phyloP scores from a whole-genome alignment of 2,329 filamentous ascomycete genomes.

The Alternaria metachromatica region DNA sequence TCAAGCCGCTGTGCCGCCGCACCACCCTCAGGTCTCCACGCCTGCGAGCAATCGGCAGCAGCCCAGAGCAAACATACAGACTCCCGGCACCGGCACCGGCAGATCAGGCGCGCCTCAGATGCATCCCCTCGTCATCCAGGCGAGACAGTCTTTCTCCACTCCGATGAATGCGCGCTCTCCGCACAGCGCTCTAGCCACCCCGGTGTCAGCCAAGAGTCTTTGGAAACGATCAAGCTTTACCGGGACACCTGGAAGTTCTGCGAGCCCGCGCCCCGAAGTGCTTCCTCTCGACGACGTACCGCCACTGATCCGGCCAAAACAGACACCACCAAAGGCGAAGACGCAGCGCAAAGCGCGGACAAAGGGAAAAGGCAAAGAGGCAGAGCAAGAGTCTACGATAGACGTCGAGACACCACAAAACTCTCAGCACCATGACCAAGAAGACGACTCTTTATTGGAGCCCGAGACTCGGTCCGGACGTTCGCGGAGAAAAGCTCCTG shows the following conservation, averaged over 20 bases:
- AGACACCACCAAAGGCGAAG: slow-evolving; percentile 30
- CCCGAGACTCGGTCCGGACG: slow-evolving; percentile 39
- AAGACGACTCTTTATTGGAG: slow-evolving; percentile 34
- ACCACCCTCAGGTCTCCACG: slow-evolving; percentile 39
- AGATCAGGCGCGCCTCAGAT: slow-evolving; percentile 26
- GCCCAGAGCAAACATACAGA: slow-evolving; percentile 17
- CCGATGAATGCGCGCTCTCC: slow-evolving; percentile 34
- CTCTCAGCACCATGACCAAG: slow-evolving; percentile 21
- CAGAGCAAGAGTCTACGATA: slow-evolving; percentile 18
- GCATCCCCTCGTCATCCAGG: slow-evolving; percentile 33
- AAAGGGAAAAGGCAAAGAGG: slow-evolving; percentile 37
- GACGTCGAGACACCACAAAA: slow-evolving; percentile 24
- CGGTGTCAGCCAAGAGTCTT: slow-evolving; percentile 38
- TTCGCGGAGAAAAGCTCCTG: slow-evolving; percentile 38
- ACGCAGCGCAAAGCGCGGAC: slow-evolving; percentile 31
- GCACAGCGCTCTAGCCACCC: slow-evolving; percentile 32
- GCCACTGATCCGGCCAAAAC: slow-evolving; percentile 22
- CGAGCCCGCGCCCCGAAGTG: slow-evolving; percentile 31
- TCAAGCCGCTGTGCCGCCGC: slow-evolving; percentile 33
- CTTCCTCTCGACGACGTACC: slow-evolving; percentile 39
- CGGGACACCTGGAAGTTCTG: slow-evolving; percentile 20
- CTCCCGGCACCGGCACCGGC: slow-evolving; percentile 20
- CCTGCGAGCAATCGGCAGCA: slow-evolving; percentile 30
- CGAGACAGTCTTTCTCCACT: slow-evolving; percentile 36
- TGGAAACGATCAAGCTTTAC: slow-evolving; percentile 36